Conservation (phyloP, 1,284 basidiomycete species). For the Mycosarcoma maydis region DNA sequence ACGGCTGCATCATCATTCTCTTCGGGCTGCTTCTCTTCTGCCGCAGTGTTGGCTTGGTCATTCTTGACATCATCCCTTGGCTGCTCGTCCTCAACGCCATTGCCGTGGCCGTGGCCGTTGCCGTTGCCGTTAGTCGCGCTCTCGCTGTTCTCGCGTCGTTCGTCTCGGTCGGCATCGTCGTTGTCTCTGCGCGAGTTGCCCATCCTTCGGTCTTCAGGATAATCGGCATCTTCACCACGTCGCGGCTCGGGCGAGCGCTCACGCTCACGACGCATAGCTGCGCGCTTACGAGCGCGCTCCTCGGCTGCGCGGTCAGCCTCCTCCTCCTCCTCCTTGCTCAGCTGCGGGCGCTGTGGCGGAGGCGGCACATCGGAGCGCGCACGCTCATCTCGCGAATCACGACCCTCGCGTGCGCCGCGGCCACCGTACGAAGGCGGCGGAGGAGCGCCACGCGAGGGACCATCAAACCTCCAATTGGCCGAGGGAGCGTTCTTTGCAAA, state of each 20-base stretch:
- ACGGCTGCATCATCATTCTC: slow-evolving; percentile 6
- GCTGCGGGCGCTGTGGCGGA: slow-evolving; percentile 20
- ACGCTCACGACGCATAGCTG: slow-evolving; percentile 37
- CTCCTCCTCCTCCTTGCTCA: slow-evolving; percentile 40
- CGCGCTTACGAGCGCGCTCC: slow-evolving; percentile 43
- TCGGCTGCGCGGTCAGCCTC: slow-evolving; percentile 49
- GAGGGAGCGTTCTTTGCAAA: slow-evolving; percentile 61
- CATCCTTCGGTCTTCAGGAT: slow-evolving; percentile 31
- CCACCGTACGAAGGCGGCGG: slow-evolving; percentile 42
- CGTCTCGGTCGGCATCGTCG: slow-evolving; percentile 30
- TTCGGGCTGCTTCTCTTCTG: slow-evolving; percentile 15
- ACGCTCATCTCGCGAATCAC: slow-evolving; percentile 32
- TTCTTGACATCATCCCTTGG: slow-evolving; percentile 17
- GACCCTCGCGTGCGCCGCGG: slow-evolving; percentile 30
- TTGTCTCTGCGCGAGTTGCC: slow-evolving; percentile 24
- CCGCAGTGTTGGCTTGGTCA: slow-evolving; percentile 3
- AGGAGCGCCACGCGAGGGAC: slow-evolving; percentile 41
- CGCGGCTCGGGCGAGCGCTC: slow-evolving; percentile 42
- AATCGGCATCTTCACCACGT: slow-evolving; percentile 35
- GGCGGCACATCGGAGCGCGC: slow-evolving; percentile 19
- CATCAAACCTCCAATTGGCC: slow-evolving; percentile 56
- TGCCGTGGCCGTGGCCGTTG: slow-evolving; percentile 9
- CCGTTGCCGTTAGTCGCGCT: slow-evolving; percentile 7
- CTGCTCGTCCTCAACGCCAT: slow-evolving; percentile 10
- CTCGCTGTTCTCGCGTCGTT: slow-evolving; percentile 30